Base-by-base conservation (phyloP, 805 yeast species). In the Cyberlindnera xylosilytica region DNA sequence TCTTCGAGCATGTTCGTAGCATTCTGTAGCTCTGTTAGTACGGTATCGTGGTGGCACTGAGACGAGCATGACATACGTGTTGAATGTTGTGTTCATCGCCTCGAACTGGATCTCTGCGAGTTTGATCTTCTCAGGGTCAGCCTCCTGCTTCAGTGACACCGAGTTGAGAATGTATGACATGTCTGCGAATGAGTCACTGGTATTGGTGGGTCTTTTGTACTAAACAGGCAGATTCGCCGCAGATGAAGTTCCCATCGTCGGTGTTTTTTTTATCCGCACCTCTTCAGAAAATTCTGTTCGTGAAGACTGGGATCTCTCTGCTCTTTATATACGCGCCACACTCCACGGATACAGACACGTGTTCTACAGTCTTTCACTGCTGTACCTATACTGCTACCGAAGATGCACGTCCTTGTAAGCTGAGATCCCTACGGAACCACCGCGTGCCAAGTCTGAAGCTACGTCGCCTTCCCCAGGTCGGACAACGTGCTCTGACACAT, bases 31-130 rank as follows among this genome's bases (percentile, higher is more conserved):
- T n/a, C n/a, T n/a, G n/a, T n/a, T n/a, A n/a, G n/a, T n/a, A n/a
- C n/a, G n/a, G 11, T 19, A 5, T 20, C 16, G 15, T 13, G 18
- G 11, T n/a, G 24, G 29, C 20, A 18, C 7, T 7, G n/a, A 10
- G 20, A 24, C 20, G 27, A 18, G 15, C 4, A 13, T 9, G 15
- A 52, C 69, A 37, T 36, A 64, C 66, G 65, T 67, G 49, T 72
- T 72, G 57, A 74, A 78, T 0, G 84, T 76, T 3, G 70, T 57
- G 35, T 72, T 64, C 74, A 81, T 76, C 3, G 88, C 88, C 16
- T 74, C 76, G 54, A 70, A 83, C 56, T 86, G 95, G 36, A 82
- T 70, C 49, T 72, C 77, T 1, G 93, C 91, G 15, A 80, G 51
- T 56, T 73, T 72, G 43, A 86, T 44, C 66, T 75, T 81, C 54